Conservation (phyloP, 345 rosid species). For the Fremontodendron californicum region DNA sequence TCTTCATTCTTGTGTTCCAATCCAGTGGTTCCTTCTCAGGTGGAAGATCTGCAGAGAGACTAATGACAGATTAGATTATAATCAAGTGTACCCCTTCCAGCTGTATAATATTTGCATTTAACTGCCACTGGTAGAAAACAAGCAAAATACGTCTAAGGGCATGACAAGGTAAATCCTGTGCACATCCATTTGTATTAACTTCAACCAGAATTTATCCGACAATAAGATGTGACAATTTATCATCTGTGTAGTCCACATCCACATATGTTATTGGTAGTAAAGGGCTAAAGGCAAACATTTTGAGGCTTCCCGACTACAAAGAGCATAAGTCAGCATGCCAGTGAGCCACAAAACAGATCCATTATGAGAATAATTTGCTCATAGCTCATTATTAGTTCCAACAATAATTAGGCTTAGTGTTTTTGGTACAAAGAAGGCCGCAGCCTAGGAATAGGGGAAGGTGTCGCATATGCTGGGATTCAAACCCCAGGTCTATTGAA, state of each 20-base stretch:
- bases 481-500: too few relatives aligned
- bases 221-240: neutral
- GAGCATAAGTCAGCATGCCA: neutral
- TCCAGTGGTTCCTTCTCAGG: slow-evolving; percentile 88
- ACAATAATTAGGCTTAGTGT: neutral
- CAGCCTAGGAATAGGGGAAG: too few relatives aligned
- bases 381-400: neutral
- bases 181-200: neutral
- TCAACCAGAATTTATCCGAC: neutral
- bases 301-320: neutral
- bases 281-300: neutral
- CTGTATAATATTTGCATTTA: neutral
- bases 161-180: neutral
- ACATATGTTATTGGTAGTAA: neutral
- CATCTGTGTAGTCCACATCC: neutral
- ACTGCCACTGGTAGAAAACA: neutral
- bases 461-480: too few relatives aligned
- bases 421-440: too few relatives aligned
- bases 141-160: neutral
- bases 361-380: neutral
- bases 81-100: too few relatives aligned
- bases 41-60: slow-evolving; percentile 58
- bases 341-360: neutral
- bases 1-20: slow-evolving; percentile 97
- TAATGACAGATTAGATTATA: neutral